These are phyloP conservation scores for Hansenula lynferdii DNA, from an alignment of 1,139 yeast species.

Conservation along the genomic window DNA sequence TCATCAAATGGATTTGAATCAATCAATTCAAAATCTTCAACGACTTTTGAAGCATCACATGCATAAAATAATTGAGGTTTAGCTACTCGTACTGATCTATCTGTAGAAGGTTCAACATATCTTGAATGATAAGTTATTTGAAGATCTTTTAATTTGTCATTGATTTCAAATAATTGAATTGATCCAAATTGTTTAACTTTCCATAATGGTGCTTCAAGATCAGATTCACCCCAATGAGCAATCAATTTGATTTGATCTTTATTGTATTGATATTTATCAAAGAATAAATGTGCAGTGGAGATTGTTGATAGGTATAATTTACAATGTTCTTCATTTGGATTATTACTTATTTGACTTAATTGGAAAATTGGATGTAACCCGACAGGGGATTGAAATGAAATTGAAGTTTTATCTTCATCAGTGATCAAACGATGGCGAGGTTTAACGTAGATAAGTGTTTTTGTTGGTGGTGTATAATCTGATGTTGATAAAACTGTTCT, in stretches of 20 bases:
- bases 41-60: constrained; percentile 30
- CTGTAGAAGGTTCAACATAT: constrained; percentile 35
- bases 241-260: constrained; percentile 21
- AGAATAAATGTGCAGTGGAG: constrained; percentile 27
- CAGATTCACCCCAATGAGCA: constrained; percentile 30
- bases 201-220: constrained; percentile 43
- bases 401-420: constrained; percentile 3
- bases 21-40: constrained; percentile 19
- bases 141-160: constrained; percentile 20
- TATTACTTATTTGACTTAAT: constrained; percentile 6
- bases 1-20: constrained; percentile 31
- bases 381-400: constrained; percentile 29
- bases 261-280: constrained; percentile 34
- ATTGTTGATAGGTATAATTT: constrained; percentile 27
- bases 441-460: constrained; percentile 18
- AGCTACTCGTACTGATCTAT: constrained; percentile 24
- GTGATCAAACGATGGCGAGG: constrained; percentile 17
- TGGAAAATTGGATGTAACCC: constrained; percentile 41
- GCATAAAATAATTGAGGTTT: constrained; percentile 44
- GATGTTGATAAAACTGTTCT: constrained; percentile 12
- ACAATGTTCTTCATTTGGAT: constrained; percentile 21
- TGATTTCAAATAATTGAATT: constrained; percentile 31
- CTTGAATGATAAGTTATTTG: constrained; percentile 44
- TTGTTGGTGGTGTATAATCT: constrained; percentile 17
- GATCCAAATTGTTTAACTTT: constrained; percentile 38